Evolutionary conservation across 495 filamentous ascomycete genomes (phyloP).

Genomic region (Annulohypoxylon moriforme): DNA sequence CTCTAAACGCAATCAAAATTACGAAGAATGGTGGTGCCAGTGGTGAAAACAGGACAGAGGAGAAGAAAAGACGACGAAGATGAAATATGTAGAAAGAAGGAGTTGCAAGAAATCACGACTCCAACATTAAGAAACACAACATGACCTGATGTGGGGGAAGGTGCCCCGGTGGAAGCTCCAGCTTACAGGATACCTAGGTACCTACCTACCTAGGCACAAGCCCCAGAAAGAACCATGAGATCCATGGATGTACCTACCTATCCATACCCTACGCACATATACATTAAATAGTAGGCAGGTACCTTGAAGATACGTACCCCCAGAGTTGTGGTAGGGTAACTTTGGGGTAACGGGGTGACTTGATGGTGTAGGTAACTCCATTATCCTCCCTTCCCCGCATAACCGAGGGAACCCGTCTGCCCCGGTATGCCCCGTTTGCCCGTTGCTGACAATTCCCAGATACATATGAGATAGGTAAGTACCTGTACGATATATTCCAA

Average conservation of each 20-base stretch:
- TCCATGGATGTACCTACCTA: neutral
- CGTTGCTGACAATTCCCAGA: slow-evolving; percentile 25
- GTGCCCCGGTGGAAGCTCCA: neutral
- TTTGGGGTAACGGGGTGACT: neutral
- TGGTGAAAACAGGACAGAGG: neutral
- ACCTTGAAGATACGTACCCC: neutral
- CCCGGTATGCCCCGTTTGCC: slow-evolving; percentile 16
- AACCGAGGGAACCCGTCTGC: slow-evolving; percentile 49
- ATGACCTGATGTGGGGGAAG: slow-evolving; percentile 33
- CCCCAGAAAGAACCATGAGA: neutral
- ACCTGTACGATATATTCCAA: no score
- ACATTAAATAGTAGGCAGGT: no score
- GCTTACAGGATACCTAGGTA: neutral
- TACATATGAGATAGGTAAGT: neutral
- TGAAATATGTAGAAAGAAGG: slow-evolving; percentile 17
- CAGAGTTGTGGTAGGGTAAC: no score
- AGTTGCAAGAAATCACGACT: slow-evolving; percentile 18
- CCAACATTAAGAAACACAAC: slow-evolving; percentile 17
- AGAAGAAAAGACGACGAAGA: neutral
- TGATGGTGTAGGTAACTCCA: neutral
- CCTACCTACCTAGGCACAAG: neutral
- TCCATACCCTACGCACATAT: neutral
- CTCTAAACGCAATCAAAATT: slow-evolving; percentile 23
- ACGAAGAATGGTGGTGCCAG: slow-evolving; percentile 13
- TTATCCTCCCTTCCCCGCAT: slow-evolving; percentile 40